Conservation (phyloP, 2,329 filamentous ascomycete species). For the Colletotrichum salicis region DNA sequence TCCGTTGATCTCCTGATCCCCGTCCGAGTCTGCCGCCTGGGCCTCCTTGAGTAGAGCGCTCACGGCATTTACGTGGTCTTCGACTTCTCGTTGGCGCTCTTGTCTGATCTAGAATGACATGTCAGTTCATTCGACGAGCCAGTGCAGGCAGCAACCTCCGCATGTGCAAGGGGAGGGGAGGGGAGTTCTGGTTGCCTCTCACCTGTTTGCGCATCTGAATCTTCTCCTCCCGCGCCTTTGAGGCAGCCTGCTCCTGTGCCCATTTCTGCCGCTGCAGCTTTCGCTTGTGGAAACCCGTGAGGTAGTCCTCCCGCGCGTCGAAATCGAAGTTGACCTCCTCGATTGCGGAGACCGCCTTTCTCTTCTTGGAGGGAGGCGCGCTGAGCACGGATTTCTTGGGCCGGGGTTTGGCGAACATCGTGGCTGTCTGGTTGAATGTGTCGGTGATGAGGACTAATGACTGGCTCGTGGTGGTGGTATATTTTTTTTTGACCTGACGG, state of each 20-base stretch:
- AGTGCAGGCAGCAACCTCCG: neutral
- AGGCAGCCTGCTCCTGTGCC: constrained; percentile 83
- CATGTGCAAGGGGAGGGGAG: neutral
- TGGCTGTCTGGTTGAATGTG: constrained; percentile 20
- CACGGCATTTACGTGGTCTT: constrained; percentile 83
- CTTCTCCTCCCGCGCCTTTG: constrained; percentile 81
- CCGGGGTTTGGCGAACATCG: constrained; percentile 67
- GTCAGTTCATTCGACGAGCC: neutral
- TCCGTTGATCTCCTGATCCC: constrained; percentile 48
- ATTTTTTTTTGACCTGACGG: neutral
- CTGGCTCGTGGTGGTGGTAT: constrained; percentile 22
- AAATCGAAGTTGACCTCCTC: constrained; percentile 90
- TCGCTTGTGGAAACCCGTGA: constrained; percentile 97
- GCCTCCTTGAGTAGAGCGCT: constrained; percentile 75
- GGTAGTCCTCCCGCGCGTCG: constrained; percentile 82
- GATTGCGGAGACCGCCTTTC: constrained; percentile 68
- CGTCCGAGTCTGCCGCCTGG: constrained; percentile 56
- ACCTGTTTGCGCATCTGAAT: constrained; percentile 81
- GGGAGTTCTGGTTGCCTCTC: constrained; percentile 31
- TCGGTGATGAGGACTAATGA: constrained; percentile 1
- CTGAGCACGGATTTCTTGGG: constrained; percentile 65
- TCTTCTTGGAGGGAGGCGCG: constrained; percentile 71
- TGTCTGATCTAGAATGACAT: constrained; percentile 75
- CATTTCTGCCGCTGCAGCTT: constrained; percentile 86
- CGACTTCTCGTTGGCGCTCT: constrained; percentile 82